phyloP scores from a whole-genome alignment of 1,284 basidiomycete genomes.

The Mycena citricolor region DNA sequence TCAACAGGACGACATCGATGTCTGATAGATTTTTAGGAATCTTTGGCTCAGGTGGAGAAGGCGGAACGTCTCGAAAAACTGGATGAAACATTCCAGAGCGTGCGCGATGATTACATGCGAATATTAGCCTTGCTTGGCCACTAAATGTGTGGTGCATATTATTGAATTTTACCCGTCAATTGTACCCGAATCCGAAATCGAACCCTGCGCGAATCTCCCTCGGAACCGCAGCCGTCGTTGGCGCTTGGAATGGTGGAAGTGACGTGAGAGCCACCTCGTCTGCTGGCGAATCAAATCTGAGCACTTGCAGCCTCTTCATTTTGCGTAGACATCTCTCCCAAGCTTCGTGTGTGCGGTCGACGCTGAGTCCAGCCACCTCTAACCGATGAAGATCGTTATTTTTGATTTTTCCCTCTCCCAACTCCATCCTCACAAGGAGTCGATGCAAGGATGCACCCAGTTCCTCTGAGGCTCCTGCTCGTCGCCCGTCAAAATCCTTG shows the following conservation, averaged over 20 bases:
- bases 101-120: conserved; percentile 83
- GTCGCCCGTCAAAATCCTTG: conserved; percentile 35
- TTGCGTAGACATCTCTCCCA: conserved; percentile 33
- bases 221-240: too few species aligned
- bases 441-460: conserved; percentile 28
- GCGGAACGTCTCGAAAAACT: conserved; percentile 86
- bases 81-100: conserved; percentile 90
- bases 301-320: conserved; percentile 27
- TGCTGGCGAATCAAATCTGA: conserved; percentile 18
- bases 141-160: too few species aligned
- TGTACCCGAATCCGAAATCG: too few species aligned
- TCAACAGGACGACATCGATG: neutral
- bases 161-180: too few species aligned
- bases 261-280: too few species aligned
- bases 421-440: conserved; percentile 32
- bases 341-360: conserved; percentile 15
- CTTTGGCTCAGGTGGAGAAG: conserved; percentile 82
- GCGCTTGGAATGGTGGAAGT: too few species aligned
- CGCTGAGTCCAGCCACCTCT: conserved; percentile 26
- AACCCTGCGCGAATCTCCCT: too few species aligned
- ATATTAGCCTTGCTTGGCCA: conserved; percentile 60
- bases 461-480: conserved; percentile 26
- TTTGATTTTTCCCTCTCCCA: conserved; percentile 16
- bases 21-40: conserved; percentile 56
- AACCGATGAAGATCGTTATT: conserved; percentile 24